Conservation (phyloP, 495 filamentous ascomycete genomes). For the Alectoria sarmentosa region DNA sequence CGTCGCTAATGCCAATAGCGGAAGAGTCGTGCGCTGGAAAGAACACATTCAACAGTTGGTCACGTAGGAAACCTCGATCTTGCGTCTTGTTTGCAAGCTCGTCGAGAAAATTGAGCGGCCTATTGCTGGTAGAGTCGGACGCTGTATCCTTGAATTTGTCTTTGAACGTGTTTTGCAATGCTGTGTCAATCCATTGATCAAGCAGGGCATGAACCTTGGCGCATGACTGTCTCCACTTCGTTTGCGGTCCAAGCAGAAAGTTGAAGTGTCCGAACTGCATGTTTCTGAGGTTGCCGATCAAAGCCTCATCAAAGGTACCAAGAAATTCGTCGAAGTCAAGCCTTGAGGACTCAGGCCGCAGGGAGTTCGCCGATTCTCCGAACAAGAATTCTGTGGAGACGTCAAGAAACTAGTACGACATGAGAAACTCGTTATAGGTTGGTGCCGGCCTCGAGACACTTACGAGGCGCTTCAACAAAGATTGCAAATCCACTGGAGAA, state of each 20-base stretch:
- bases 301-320: too few species aligned
- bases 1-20: background rate
- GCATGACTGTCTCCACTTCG: conserved; percentile 2
- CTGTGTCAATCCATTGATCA: too few species aligned
- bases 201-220: background rate
- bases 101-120: background rate
- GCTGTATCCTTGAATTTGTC: background rate
- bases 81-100: background rate
- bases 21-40: background rate
- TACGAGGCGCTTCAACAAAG: conserved; percentile 49
- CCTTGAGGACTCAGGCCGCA: conserved; percentile 22
- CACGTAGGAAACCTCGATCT: background rate
- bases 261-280: too few species aligned
- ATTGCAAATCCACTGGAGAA: conserved; percentile 51
- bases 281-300: too few species aligned
- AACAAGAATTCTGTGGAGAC: conserved; percentile 67
- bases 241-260: too few species aligned
- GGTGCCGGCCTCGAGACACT: too few species aligned
- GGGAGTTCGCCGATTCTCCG: conserved; percentile 44
- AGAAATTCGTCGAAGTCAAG: background rate
- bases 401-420: conserved; percentile 45
- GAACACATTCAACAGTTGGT: background rate
- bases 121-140: too few species aligned
- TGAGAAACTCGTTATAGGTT: conserved; percentile 28
- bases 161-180: background rate